Evolutionary conservation across 306 rosid species (phyloP).

Genomic region (Dalbergia oliveri): DNA sequence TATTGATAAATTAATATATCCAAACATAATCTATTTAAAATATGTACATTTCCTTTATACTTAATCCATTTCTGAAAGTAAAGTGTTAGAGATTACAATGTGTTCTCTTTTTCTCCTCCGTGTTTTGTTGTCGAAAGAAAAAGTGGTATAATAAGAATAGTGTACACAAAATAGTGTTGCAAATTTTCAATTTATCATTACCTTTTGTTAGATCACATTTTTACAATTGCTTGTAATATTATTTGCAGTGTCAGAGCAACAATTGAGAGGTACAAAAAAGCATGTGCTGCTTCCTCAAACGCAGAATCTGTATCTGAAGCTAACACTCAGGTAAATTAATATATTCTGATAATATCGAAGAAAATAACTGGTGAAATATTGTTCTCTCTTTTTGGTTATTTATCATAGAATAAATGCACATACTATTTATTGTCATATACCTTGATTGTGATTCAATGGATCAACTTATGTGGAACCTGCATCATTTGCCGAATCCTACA

Average conservation of each 20-base stretch:
- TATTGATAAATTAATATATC: too few relatives aligned
- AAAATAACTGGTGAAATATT: background rate
- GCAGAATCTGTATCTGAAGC: constrained; percentile 82
- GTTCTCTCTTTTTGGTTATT: background rate
- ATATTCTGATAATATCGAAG: background rate
- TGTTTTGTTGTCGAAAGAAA: too few relatives aligned
- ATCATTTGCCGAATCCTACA: background rate
- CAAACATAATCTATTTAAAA: too few relatives aligned
- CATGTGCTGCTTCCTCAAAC: constrained; percentile 70
- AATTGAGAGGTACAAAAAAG: constrained; percentile 93
- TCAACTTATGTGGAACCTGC: background rate
- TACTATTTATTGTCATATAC: too few relatives aligned
- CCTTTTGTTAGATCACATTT: background rate
- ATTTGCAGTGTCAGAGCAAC: constrained; percentile 84
- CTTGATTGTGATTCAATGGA: background rate
- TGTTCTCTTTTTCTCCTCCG: too few relatives aligned
- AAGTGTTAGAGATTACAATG: too few relatives aligned
- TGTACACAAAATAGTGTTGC: too few relatives aligned
- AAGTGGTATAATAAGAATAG: too few relatives aligned
- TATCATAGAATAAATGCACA: background rate
- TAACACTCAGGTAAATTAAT: constrained; percentile 69
- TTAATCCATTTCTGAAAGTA: too few relatives aligned
- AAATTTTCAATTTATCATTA: too few relatives aligned
- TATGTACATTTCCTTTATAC: too few relatives aligned
- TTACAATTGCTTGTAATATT: constrained; percentile 29